Evolutionary conservation across 2,329 filamentous ascomycete genomes (phyloP), one percentile per base, ranked within the genome.

Genomic region (Fusarium compactum): DNA sequence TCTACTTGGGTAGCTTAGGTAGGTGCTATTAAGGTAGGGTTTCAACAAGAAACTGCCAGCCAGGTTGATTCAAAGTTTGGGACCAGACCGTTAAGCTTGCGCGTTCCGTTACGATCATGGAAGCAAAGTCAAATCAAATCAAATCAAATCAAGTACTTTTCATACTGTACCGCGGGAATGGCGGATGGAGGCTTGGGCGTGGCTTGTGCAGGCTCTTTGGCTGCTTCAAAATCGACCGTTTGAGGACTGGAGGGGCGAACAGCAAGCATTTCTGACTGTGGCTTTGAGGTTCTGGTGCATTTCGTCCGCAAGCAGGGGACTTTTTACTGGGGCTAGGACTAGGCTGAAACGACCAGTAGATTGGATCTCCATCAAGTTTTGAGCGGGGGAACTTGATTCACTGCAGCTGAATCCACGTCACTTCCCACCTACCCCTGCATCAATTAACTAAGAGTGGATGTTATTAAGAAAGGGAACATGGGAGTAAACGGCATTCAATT

Each of bases 271-370:
- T 64, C 65, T 69, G 62, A 47, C 47, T 70, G 73, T 73, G 73
- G 71, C 71, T 68, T 32, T 24, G 44, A 56, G 45, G 32, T 65
- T 47, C 52, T 46, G 59, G 70, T 69, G 32, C 64, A 61, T 68
- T 65, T 60, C 62, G 48, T 65, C 64, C 45, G 57, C 67, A 66
- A 71, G 46, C 70, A 74, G 70, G 70, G 59, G 60, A 57, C 40
- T 29, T 45, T 55, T 25, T 38, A 52, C 50, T 20, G 24, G 27
- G 24, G 12, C 46, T 25, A 44, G 53, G 64, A 63, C 65, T 65
- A 70, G 58, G 72, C 71, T 75, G 73, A 75, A 75, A 75, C 73
- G 67, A 70, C 60, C 69, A 58, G 58, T 59, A 58, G 54, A 59
- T 71, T 67, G 48, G 55, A 58, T 71, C 54, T 51, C 60, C 34